phyloP scores from a whole-genome alignment of 2,329 filamentous ascomycete genomes.

The Aspergillus sp. region DNA sequence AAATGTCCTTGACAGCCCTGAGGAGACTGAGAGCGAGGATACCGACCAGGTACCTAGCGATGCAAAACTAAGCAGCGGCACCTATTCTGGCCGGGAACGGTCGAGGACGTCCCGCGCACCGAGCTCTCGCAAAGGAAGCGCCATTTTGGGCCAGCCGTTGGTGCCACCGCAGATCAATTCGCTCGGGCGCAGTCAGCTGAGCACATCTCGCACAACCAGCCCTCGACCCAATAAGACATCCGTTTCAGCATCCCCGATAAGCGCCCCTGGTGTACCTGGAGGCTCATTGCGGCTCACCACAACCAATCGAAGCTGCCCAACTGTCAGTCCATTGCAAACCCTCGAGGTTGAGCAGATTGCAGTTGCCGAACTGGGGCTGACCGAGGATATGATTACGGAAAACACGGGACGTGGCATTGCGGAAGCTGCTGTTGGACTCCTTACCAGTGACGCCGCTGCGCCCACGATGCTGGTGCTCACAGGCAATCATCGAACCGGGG shows the following conservation, averaged over 20 bases:
- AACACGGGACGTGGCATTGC: constrained; percentile 88
- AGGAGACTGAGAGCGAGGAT: constrained; percentile 76
- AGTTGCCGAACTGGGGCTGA: constrained; percentile 80
- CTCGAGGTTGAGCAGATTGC: constrained; percentile 90
- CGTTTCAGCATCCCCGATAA: constrained; percentile 46
- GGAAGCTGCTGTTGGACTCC: constrained; percentile 69
- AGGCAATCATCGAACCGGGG: constrained; percentile 90
- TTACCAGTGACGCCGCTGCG: constrained; percentile 58
- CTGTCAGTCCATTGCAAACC: constrained; percentile 74
- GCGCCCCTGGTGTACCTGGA: constrained; percentile 37
- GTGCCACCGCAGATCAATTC: constrained; percentile 37
- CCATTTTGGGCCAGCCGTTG: constrained; percentile 39
- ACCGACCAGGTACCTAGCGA: constrained; percentile 46
- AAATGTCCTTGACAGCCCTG: constrained; percentile 74
- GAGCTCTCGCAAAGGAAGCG: constrained; percentile 47
- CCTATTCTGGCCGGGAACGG: constrained; percentile 46
- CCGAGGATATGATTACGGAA: constrained; percentile 87
- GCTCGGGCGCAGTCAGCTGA: constrained; percentile 37
- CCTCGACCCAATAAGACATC: constrained; percentile 43
- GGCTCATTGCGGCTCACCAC: constrained; percentile 55
- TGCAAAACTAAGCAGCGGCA: constrained; percentile 48
- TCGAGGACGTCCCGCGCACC: constrained; percentile 42
- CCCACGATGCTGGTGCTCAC: constrained; percentile 76
- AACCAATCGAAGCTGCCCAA: constrained; percentile 58
- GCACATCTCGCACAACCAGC: constrained; percentile 41